phyloP scores from a whole-genome alignment of 176 grass and related monocot genomes.

The Otatea glauca region DNA sequence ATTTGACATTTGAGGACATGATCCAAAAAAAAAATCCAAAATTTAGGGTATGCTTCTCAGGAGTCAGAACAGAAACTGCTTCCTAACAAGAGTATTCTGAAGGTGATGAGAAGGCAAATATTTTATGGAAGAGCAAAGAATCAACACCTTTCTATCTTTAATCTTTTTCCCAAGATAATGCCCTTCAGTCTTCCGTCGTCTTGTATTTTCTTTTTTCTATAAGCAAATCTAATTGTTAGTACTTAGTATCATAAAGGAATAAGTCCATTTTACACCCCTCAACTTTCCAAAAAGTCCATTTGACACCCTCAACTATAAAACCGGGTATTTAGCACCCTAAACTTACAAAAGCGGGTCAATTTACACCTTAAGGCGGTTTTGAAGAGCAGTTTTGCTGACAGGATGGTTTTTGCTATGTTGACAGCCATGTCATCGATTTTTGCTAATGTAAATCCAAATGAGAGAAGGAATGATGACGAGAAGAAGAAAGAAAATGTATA shows the following conservation, averaged over 20 bases:
- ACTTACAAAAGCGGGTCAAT: too few relatives aligned
- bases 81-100: constrained; percentile 7
- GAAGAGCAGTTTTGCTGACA: too few relatives aligned
- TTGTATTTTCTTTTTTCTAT: constrained; percentile 86
- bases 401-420: too few relatives aligned
- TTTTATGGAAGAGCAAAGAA: constrained; percentile 12
- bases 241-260: not conserved
- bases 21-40: constrained; percentile 33
- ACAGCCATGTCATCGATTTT: too few relatives aligned
- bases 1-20: constrained; percentile 21
- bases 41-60: not conserved
- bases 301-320: too few relatives aligned
- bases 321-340: too few relatives aligned
- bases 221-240: constrained; percentile 11
- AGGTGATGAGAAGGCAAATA: not conserved
- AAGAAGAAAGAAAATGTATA: too few relatives aligned
- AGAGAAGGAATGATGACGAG: too few relatives aligned
- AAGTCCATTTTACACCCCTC: too few relatives aligned
- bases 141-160: constrained; percentile 81
- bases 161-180: constrained; percentile 66
- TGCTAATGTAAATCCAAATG: too few relatives aligned
- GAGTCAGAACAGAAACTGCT: constrained; percentile 18
- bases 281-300: too few relatives aligned
- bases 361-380: too few relatives aligned
- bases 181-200: constrained; percentile 61